Conservation (phyloP, 1,284 basidiomycete species). For the Neotropicomus parvogracilis region DNA sequence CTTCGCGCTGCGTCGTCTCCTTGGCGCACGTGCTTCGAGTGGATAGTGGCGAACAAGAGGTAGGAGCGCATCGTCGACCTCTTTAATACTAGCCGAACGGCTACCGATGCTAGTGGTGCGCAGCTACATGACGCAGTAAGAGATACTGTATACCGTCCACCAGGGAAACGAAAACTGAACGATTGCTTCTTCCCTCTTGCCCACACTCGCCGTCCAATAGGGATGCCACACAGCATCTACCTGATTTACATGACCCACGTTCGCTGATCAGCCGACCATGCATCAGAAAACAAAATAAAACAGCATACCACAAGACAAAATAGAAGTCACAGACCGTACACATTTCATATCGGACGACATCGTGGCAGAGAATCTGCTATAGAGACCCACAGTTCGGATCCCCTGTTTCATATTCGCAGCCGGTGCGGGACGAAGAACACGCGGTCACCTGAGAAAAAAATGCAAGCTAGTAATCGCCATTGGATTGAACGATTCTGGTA, state of each 20-base stretch:
- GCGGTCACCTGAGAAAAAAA: slow-evolving; percentile 6
- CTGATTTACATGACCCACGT: slow-evolving; percentile 11
- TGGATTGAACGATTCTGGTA: neutral
- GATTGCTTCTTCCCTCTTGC: neutral
- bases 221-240: neutral
- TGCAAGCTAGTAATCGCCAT: neutral
- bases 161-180: neutral
- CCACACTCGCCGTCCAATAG: neutral
- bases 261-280: slow-evolving; percentile 14
- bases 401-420: slow-evolving; percentile 25
- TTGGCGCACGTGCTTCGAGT: neutral
- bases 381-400: neutral
- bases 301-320: neutral
- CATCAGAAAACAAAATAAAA: neutral
- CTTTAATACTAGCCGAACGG: neutral
- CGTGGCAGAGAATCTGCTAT: slow-evolving; percentile 9
- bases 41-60: neutral
- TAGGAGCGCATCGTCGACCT: neutral
- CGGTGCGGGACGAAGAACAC: slow-evolving; percentile 13
- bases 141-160: no score
- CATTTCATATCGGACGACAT: slow-evolving; percentile 23
- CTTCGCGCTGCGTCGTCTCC: neutral
- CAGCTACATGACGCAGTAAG: neutral
- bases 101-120: neutral
- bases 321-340: slow-evolving; percentile 1